Base-by-base conservation (phyloP, 805 yeast species). In the Danielozyma ontarioensis region DNA sequence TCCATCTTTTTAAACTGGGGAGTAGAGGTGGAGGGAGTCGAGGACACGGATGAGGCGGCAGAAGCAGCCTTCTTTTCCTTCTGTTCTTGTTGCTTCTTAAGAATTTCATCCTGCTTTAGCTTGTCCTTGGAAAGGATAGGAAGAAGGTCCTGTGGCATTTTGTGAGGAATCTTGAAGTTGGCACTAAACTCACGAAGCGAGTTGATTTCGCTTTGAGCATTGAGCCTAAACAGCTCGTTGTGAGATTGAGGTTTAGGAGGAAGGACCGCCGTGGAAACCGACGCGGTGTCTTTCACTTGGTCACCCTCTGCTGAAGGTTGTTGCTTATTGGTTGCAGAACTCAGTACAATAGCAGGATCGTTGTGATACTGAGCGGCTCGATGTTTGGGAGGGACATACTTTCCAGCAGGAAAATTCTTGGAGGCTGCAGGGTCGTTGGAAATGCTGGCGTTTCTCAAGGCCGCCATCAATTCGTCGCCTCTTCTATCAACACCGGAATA, bases 401-500 rank as follows among this genome's bases (percentile, higher is more conserved):
- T 69, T 1, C 71, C 75, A 3, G 64, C 55, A 4, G 19, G 31
- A 4, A 12, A 4, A 4, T 7, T 5, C 7, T 5, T 5, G 13
- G 45, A 37, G 6, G 33, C 34, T 17, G 29, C 17, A 7, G 33
- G 17, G 8, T 44, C 57, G 17, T 28, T 28, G 6, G 59, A 44
- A 12, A 58, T 42, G 24, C 46, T 50, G 13, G 60, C 55, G 14
- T 51, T 55, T 41, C 56, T 59, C 30, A 70, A 59, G 5, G 74
- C 69, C 4, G 74, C 74, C 70, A 69, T 66, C 36, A 70, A 57
- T 34, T 68, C 73, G 29, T 57, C 64, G 17, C 73, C 74, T 36
- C 78, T 67, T 50, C 93, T 75, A 37, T 73, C 79, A 28, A 88
- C 98, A 32, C 97, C 97, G 4, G 96, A 87, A 53, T 89, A 93